Percentiles rank a stretch among this genome's conserved stretches.
phyloP scores from a whole-genome alignment of 331 rosid genomes.

The Dryas integrifolia region DNA sequence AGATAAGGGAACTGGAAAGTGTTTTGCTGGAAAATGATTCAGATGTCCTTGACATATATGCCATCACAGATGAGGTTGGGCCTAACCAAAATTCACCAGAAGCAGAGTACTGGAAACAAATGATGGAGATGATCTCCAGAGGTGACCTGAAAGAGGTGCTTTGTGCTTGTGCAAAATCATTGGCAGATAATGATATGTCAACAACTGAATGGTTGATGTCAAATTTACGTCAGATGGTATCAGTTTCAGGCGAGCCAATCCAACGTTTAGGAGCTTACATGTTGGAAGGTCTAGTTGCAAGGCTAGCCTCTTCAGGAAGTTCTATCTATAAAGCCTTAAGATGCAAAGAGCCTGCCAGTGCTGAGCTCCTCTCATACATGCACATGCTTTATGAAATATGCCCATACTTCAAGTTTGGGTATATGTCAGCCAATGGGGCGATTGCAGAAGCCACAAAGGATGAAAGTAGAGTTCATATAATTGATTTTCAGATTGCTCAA shows the following conservation, averaged over 20 bases:
- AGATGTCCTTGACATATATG: conserved; percentile 38
- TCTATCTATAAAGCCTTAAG: conserved; percentile 63
- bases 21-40: conserved; percentile 68
- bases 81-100: conserved; percentile 32
- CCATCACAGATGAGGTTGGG: conserved; percentile 27
- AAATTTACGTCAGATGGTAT: conserved; percentile 64
- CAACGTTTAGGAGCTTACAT: conserved; percentile 82
- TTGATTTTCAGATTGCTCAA: conserved; percentile 83
- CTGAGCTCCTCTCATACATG: conserved; percentile 76
- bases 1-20: conserved; percentile 72
- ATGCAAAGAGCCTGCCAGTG: conserved; percentile 76
- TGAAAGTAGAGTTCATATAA: conserved; percentile 63
- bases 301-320: conserved; percentile 77
- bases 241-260: conserved; percentile 70
- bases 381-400: conserved; percentile 69
- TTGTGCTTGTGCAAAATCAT: conserved; percentile 64
- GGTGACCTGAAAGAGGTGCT: conserved; percentile 68
- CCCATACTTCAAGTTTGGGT: conserved; percentile 84
- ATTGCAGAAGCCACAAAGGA: conserved; percentile 76
- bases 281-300: conserved; percentile 83
- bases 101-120: conserved; percentile 47
- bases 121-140: conserved; percentile 53
- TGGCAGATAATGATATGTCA: conserved; percentile 52
- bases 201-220: conserved; percentile 63
- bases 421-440: conserved; percentile 87